Base-by-base conservation (phyloP, 768 basidiomycete genomes). In the Leccinellum albellum region DNA sequence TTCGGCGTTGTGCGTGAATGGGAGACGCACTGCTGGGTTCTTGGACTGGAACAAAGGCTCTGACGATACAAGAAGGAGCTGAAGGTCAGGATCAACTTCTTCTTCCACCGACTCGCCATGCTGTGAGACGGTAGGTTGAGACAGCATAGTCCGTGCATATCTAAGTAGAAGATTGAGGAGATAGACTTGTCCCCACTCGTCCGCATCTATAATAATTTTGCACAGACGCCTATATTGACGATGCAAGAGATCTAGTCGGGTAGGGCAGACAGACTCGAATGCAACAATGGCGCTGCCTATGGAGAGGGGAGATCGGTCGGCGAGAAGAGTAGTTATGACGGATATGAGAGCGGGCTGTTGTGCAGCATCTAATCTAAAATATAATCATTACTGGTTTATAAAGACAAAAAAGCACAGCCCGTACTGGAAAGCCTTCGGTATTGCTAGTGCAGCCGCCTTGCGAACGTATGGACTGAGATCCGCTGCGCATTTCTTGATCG, bases 401-500 rank as follows among this genome's bases (percentile, higher is more conserved):
- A 54, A 52, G 4, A 56, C 3, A 32, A 56, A 45, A 9, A 53
- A 45, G 61, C 70, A 61, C 53, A 74, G 44, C 42, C 60, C 83
- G 60, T 61, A 86, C 94, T 85, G 84, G 73, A 86, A 88, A 63
- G 85, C 87, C 72, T 93, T 94, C 0, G 90, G 86, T 54, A 98
- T 83, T 6, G 95, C 95, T 15, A 96, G 77, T 2, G 94, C 94
- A 0, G 94, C 93, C 1, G 88, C 87, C 74, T 97, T 96, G 35
- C 97, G 81, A 2, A 99, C 96, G 72, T 95, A 98, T 8, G 95
- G 94, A 69, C 93, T 97, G 53, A 87, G 77, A 70, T 99, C 97
- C 17, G 86, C 82, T 3, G 92, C 92, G 59, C 91, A 94, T 71
- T 95, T 97, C 74, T 90, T 90, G 68, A 99, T 88, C 15, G 90